Base-by-base conservation (phyloP, 352 stramenopile genomes). In the Thraustochytrium striatum region DNA sequence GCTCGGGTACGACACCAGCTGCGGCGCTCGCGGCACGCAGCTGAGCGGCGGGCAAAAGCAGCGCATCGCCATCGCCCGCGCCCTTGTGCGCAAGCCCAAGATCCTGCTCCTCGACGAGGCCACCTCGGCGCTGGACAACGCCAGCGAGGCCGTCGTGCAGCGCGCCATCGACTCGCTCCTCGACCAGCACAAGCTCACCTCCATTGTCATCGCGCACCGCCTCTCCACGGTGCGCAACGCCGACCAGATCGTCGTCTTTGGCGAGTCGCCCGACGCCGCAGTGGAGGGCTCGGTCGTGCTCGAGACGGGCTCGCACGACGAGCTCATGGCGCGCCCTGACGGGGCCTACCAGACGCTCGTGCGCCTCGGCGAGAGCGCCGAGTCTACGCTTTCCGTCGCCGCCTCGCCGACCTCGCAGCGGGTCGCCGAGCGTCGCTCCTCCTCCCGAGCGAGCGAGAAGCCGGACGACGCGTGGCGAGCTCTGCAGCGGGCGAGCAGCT, bases 211-310 rank as follows among this genome's bases (percentile, higher is more conserved):
- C 72, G 91, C 94, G 2, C 93, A 97, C 83, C 85, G 94, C 44
- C 72, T 97, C 41, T 92, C 87, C 0, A 97, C 91, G 0, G 92
- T 97, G 43, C 85, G 85, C 7, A 93, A 97, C 62, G 94, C 91
- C 68, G 91, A 98, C 83, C 87, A 91, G 43, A 99, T 99, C 69
- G 90, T 94, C 19, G 95, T 98, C 16, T 86, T 98, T 68, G 86
- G 92, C n/a, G 84, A 89, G 25, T 53, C 50, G 13, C 35, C 59
- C 13, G 59, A 38, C 30, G 59, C 35, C 36, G 59, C n/a, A n/a
- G n/a, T n/a, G n/a, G n/a, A n/a, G n/a, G 9, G 32, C n/a, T 9
- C 9, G 61, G 50, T 9, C 21, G 61, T 81, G 0, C 62, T 81
- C 35, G 72, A 81, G 61, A 36, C 81, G 38, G 72, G 72, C 36